Evolutionary conservation across 306 rosid species (phyloP).

Genomic region (Albizia julibrissin): DNA sequence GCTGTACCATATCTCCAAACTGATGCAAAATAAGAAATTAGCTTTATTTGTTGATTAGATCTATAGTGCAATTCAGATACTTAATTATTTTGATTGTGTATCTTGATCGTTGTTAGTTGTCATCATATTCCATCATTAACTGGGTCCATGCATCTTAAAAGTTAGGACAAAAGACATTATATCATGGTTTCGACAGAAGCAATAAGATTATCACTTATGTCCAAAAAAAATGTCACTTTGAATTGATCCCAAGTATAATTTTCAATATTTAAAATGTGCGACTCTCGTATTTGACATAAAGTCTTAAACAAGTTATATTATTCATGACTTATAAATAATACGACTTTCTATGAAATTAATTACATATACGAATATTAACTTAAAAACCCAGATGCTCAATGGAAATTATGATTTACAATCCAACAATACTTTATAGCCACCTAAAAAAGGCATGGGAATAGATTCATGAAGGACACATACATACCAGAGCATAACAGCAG

Average conservation of each 20-base stretch:
- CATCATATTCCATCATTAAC: not conserved
- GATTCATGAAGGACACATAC: not conserved
- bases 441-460: too few species aligned
- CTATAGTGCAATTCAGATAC: not conserved
- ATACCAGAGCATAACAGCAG: constrained; percentile 55
- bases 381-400: too few species aligned
- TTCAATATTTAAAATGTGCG: not conserved
- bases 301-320: not conserved
- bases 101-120: not conserved
- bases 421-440: not conserved
- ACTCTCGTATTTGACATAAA: too few species aligned
- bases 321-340: not conserved
- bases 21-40: not conserved
- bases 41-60: not conserved
- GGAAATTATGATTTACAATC: too few species aligned
- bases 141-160: not conserved
- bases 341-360: not conserved
- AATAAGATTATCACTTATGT: not conserved
- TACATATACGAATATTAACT: not conserved
- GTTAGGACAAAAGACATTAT: not conserved
- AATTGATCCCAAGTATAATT: not conserved
- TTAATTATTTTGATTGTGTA: not conserved
- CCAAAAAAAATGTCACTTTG: not conserved
- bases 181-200: not conserved
- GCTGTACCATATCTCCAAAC: constrained; percentile 63